These are phyloP conservation scores for Byssothecium circinans DNA, from an alignment of 2,329 filamentous ascomycete genomes.

Conservation along the genomic window DNA sequence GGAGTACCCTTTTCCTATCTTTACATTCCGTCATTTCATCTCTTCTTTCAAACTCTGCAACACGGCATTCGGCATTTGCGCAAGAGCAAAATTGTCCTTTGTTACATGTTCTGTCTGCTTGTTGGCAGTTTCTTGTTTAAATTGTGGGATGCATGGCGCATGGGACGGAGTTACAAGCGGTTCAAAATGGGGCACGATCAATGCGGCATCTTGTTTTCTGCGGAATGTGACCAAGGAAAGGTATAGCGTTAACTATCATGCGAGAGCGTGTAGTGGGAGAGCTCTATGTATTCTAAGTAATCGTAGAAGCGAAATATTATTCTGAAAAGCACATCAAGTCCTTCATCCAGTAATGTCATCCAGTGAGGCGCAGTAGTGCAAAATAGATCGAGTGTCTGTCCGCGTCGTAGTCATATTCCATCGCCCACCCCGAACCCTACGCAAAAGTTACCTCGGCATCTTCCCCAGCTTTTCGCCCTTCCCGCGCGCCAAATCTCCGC, in stretches of 20 bases:
- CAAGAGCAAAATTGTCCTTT: slow-evolving; percentile 8
- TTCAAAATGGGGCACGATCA: no score
- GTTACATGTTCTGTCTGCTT: neutral
- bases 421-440: no score
- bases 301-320: neutral
- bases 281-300: neutral
- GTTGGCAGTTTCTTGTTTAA: neutral
- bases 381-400: no score
- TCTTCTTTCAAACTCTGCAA: neutral
- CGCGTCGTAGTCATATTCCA: no score
- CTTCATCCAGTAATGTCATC: neutral
- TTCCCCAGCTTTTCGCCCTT: slow-evolving; percentile 8
- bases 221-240: no score
- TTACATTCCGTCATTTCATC: neutral
- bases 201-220: no score
- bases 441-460: slow-evolving; percentile 16
- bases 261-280: neutral
- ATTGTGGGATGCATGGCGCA: neutral
- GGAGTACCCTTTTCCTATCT: slow-evolving; percentile 1
- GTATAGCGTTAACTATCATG: no score
- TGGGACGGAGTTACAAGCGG: neutral
- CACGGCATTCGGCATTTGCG: slow-evolving; percentile 9
- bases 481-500: slow-evolving; percentile 3
- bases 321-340: neutral
- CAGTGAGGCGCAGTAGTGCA: no score